Evolutionary conservation across 495 filamentous ascomycete genomes (phyloP).

Genomic region (Sporormia fimetaria): DNA sequence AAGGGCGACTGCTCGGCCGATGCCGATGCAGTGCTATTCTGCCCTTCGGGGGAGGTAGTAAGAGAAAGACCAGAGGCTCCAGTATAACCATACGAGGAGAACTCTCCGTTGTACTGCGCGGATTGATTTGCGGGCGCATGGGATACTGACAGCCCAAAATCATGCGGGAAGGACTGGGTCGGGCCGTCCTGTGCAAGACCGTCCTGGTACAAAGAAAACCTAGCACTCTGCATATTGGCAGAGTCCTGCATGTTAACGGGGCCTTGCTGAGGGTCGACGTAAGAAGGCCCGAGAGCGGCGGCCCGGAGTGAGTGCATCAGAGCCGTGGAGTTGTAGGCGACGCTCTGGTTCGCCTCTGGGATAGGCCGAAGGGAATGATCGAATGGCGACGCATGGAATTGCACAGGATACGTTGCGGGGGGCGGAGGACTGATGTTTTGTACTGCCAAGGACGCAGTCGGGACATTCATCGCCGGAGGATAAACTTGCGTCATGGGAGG

Average conservation of each 20-base stretch:
- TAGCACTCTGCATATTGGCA: too few species aligned
- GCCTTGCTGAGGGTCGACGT: conserved; percentile 12
- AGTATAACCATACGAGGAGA: conserved; percentile 12
- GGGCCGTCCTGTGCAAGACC: conserved; percentile 15
- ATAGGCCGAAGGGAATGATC: conserved; percentile 22
- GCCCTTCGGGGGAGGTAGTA: conserved; percentile 9
- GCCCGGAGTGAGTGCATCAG: conserved; percentile 24
- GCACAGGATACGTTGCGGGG: too few species aligned
- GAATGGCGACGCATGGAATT: too few species aligned
- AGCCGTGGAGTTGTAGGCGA: conserved; percentile 12
- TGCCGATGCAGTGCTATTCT: conserved; percentile 16
- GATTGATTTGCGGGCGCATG: conserved; percentile 6
- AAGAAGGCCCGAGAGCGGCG: conserved; percentile 13
- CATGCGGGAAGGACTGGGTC: conserved; percentile 5
- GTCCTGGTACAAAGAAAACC: conserved; percentile 12
- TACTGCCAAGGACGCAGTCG: too few species aligned
- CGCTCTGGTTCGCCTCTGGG: conserved; percentile 17
- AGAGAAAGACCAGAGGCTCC: too few species aligned
- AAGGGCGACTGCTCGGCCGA: conserved; percentile 24
- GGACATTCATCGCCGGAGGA: too few species aligned
- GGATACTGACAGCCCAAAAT: conserved; percentile 11
- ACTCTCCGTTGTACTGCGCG: conserved; percentile 14
- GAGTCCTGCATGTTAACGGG: too few species aligned
- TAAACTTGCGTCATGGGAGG: too few species aligned
- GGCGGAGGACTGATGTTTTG: too few species aligned